A percentile compares a stretch with the other conserved stretches of the same genome.
Evolutionary conservation across 208 protist species (phyloP).

Genomic region (Acanthamoeba rhysodes): DNA sequence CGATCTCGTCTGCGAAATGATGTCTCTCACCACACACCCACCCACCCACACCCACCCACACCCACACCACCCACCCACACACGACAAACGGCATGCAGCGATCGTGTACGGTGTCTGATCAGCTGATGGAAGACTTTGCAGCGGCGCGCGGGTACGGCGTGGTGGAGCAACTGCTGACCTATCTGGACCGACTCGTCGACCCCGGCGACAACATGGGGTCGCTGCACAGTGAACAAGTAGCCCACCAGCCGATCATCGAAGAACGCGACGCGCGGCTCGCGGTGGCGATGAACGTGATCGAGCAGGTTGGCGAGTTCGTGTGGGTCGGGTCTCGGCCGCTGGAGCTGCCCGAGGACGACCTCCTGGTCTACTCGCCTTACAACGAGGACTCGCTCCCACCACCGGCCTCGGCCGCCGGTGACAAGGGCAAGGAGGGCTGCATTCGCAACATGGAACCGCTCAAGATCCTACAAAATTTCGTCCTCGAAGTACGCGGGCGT

Average conservation of each 20-base stretch:
- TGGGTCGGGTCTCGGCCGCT: slow-evolving; percentile 6
- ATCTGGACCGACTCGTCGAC: not conserved
- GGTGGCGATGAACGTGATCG: slow-evolving; percentile 22
- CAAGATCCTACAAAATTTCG: slow-evolving; percentile 25
- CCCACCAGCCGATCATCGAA: not conserved
- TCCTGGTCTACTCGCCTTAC: slow-evolving; percentile 67
- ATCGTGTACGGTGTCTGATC: not conserved
- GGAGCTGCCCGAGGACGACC: slow-evolving; percentile 9
- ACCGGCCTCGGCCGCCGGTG: slow-evolving; percentile 16
- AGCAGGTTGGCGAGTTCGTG: slow-evolving; percentile 58
- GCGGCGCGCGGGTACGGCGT: not conserved
- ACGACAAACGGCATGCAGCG: not conserved
- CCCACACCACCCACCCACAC: too few species aligned
- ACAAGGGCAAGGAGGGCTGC: slow-evolving; percentile 45
- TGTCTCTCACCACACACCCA: not conserved
- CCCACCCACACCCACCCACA: too few species aligned
- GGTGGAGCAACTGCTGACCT: slow-evolving; percentile 7
- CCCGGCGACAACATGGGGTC: not conserved
- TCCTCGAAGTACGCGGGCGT: not conserved
- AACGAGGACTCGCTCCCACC: slow-evolving; percentile 26
- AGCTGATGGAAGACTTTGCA: slow-evolving; percentile 3
- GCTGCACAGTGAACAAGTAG: not conserved
- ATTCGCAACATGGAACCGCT: slow-evolving; percentile 45
- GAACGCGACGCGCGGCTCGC: not conserved
- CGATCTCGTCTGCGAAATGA: not conserved